These are phyloP conservation scores for Cymbopogon citratus DNA, from an alignment of 176 grass and related monocot species.

Conservation along the genomic window DNA sequence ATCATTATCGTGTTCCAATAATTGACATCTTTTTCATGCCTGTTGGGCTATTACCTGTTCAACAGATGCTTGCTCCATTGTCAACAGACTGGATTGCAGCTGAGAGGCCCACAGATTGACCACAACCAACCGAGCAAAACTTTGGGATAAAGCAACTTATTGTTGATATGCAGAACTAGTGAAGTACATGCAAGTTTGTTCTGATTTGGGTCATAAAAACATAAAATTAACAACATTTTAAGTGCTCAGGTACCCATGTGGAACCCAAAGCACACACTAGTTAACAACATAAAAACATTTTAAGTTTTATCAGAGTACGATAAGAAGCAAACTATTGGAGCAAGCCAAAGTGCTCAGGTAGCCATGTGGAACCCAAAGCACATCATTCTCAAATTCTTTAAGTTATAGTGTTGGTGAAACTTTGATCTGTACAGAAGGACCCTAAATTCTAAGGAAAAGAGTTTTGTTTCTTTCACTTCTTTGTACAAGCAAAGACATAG, in stretches of 20 bases:
- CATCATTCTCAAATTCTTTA: background rate
- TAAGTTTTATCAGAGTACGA: background rate
- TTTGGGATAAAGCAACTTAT: background rate
- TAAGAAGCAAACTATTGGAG: background rate
- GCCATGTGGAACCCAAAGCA: background rate
- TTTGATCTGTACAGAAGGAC: slow-evolving; percentile 19
- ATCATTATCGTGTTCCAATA: background rate
- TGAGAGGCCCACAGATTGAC: background rate
- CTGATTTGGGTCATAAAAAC: background rate
- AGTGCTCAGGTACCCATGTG: too few species aligned
- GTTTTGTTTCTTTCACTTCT: slow-evolving; percentile 11
- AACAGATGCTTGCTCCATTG: background rate
- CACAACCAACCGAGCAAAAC: background rate
- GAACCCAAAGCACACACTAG: too few species aligned
- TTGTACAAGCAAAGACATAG: slow-evolving; percentile 29
- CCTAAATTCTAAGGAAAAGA: slow-evolving; percentile 30
- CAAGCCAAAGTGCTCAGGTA: slow-evolving; percentile 8
- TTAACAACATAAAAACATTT: background rate
- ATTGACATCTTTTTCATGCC: background rate
- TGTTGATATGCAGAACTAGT: background rate
- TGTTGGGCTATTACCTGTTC: slow-evolving; percentile 1
- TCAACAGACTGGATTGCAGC: background rate
- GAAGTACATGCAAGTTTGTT: background rate
- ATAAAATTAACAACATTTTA: background rate
- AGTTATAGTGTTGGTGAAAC: slow-evolving; percentile 27